phyloP scores from a whole-genome alignment of 371 early-diverging fungal species.

The Rhizopus microsporus region DNA sequence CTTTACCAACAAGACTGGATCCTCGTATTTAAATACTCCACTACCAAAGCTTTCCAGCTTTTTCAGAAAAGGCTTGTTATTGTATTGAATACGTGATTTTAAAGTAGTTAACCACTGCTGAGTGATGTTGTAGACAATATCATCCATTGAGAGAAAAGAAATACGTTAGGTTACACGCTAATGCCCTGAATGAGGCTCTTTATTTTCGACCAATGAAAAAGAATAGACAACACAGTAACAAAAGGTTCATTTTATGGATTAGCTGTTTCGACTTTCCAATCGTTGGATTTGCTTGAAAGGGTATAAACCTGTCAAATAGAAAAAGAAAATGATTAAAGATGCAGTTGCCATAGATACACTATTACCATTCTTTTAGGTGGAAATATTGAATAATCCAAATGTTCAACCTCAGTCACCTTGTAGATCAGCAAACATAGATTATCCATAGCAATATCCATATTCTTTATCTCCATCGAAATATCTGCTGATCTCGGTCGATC shows the following conservation, averaged over 20 bases:
- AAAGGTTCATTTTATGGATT: slow-evolving; percentile 8
- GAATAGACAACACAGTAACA: not conserved
- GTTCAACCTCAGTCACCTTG: slow-evolving; percentile 66
- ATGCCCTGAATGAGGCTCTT: too few species aligned
- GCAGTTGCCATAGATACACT: not conserved
- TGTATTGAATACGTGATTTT: not conserved
- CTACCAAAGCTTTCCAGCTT: slow-evolving; percentile 9
- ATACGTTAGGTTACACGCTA: not conserved
- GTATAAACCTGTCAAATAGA: slow-evolving; percentile 9
- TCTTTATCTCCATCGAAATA: slow-evolving; percentile 58
- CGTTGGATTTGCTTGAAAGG: not conserved
- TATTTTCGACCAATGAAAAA: too few species aligned
- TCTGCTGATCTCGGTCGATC: slow-evolving; percentile 51
- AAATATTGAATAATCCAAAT: slow-evolving; percentile 53
- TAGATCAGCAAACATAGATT: slow-evolving; percentile 75
- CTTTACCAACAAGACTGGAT: slow-evolving; percentile 43
- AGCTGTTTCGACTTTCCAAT: slow-evolving; percentile 11
- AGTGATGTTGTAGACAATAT: not conserved
- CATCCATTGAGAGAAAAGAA: not conserved
- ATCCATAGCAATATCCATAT: slow-evolving; percentile 69
- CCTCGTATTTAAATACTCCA: slow-evolving; percentile 40
- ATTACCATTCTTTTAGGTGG: slow-evolving; percentile 58
- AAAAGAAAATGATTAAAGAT: not conserved
- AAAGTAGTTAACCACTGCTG: not conserved
- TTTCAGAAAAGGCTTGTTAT: slow-evolving; percentile 5